Conservation (phyloP, 306 rosid genomes). For the Begonia fuchsioides region DNA sequence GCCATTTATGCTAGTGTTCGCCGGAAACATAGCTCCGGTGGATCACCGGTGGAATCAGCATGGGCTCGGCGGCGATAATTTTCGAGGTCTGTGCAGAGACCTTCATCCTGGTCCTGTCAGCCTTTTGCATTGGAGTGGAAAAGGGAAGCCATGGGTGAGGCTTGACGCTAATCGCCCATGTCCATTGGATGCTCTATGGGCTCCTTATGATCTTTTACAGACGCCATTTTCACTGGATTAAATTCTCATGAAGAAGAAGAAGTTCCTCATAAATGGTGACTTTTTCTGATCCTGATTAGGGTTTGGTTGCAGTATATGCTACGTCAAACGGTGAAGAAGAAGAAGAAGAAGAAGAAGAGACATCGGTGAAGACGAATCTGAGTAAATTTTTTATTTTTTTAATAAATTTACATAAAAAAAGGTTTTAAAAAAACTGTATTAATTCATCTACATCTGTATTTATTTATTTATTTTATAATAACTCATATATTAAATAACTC, state of each 20-base stretch:
- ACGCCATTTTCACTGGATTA: slow-evolving; percentile 64
- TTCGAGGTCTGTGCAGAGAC: slow-evolving; percentile 61
- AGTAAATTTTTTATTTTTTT: too few species aligned
- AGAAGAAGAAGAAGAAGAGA: too few species aligned
- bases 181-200: slow-evolving; percentile 89
- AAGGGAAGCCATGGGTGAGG: slow-evolving; percentile 89
- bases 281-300: too few species aligned
- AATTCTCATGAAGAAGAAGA: background rate
- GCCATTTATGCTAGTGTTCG: slow-evolving; percentile 66
- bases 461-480: too few species aligned
- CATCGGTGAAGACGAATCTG: too few species aligned
- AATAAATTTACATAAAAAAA: too few species aligned
- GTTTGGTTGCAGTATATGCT: too few species aligned
- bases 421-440: too few species aligned
- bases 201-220: slow-evolving; percentile 66
- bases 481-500: too few species aligned
- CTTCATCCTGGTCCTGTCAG: slow-evolving; percentile 86
- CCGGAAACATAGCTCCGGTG: slow-evolving; percentile 54
- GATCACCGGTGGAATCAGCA: slow-evolving; percentile 90
- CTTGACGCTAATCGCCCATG: slow-evolving; percentile 78
- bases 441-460: too few species aligned
- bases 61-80: slow-evolving; percentile 76
- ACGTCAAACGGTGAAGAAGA: too few species aligned
- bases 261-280: too few species aligned
- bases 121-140: slow-evolving; percentile 90